These are phyloP conservation scores for Telfairia occidentalis DNA, from an alignment of 331 rosid species.

Conservation along the genomic window DNA sequence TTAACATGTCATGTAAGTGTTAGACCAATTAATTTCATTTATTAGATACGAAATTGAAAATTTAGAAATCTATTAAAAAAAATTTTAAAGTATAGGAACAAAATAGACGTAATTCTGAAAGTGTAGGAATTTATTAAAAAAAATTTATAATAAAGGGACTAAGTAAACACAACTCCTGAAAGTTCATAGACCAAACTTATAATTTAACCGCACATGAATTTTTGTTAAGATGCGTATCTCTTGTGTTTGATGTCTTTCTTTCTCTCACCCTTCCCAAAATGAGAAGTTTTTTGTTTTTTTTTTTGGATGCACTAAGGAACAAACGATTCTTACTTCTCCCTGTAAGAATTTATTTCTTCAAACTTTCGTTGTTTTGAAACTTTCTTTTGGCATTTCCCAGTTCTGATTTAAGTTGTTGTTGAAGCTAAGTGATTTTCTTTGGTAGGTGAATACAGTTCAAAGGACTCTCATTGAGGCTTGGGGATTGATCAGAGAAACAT, in stretches of 20 bases:
- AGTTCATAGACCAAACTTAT: too few species aligned
- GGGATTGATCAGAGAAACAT: conserved; percentile 93
- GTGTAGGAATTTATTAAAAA: too few species aligned
- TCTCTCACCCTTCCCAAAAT: background rate
- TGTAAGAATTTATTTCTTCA: background rate
- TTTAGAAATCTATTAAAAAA: too few species aligned
- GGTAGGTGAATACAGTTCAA: conserved; percentile 90
- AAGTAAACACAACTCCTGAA: too few species aligned
- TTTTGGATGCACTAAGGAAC: background rate
- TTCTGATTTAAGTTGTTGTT: background rate
- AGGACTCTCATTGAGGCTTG: conserved; percentile 97
- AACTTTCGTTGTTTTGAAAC: background rate
- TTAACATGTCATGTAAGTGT: too few species aligned
- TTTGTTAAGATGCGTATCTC: background rate
- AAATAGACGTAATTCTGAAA: too few species aligned
- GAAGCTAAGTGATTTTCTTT: conserved; percentile 9
- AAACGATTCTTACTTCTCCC: background rate
- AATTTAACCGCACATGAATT: too few species aligned
- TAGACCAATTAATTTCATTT: too few species aligned
- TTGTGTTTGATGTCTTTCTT: background rate
- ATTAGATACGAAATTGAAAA: too few species aligned
- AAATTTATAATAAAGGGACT: too few species aligned
- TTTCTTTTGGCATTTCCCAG: background rate
- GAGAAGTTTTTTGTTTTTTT: background rate
- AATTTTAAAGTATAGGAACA: too few species aligned